These are phyloP conservation scores for Xylariaceae sp. DNA, from an alignment of 2,329 filamentous ascomycete genomes.

Conservation along the genomic window DNA sequence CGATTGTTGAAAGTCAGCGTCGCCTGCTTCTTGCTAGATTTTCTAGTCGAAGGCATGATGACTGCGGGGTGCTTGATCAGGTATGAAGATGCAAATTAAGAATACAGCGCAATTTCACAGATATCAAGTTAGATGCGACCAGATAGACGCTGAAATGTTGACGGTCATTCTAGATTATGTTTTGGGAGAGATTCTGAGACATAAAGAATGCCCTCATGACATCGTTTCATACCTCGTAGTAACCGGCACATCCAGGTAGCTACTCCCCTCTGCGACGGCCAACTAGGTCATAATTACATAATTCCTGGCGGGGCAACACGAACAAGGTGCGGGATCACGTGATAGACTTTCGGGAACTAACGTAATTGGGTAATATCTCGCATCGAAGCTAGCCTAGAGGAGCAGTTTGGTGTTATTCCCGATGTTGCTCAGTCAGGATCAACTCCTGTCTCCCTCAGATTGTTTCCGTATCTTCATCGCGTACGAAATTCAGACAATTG, in stretches of 20 bases:
- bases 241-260: no score
- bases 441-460: no score
- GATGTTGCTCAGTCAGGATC: no score
- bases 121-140: neutral
- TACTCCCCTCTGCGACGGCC: neutral
- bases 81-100: neutral
- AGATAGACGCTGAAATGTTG: neutral
- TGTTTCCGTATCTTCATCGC: no score
- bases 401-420: no score
- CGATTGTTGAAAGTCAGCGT: conserved; percentile 54
- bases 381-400: no score
- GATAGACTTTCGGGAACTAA: conserved; percentile 21
- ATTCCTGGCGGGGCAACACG: conserved; percentile 52
- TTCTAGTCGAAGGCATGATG: conserved; percentile 46
- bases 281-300: neutral
- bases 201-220: neutral
- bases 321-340: conserved; percentile 46
- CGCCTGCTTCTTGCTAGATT: conserved; percentile 47
- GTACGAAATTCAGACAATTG: no score
- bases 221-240: neutral
- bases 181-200: neutral
- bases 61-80: neutral
- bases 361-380: no score
- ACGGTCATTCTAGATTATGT: neutral
- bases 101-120: neutral